phyloP scores from a whole-genome alignment of 2,329 filamentous ascomycete species.

The Botrytis hyacinthi region DNA sequence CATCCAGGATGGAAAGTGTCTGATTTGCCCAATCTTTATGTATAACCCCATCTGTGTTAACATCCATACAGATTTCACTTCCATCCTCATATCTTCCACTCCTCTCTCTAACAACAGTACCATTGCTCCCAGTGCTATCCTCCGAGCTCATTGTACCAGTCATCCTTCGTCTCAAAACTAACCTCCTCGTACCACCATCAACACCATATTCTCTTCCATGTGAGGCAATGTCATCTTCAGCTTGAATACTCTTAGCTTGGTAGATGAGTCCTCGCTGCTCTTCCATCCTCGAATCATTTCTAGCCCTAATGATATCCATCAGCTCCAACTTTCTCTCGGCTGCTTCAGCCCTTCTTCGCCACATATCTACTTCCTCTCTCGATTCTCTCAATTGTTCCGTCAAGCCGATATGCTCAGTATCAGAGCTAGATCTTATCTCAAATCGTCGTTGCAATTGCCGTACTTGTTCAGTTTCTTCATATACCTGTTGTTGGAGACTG shows the following conservation, averaged over 20 bases:
- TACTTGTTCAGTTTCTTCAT: constrained; percentile 47
- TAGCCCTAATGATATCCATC: constrained; percentile 24
- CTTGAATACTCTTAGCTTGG: not conserved
- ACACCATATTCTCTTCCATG: constrained; percentile 17
- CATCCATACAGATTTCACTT: constrained; percentile 7
- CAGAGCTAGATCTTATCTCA: constrained; percentile 44
- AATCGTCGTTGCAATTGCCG: constrained; percentile 47
- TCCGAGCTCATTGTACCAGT: constrained; percentile 28
- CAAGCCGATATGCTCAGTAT: constrained; percentile 42
- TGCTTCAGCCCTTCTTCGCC: constrained; percentile 54
- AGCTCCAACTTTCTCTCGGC: constrained; percentile 54
- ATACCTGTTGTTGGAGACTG: constrained; percentile 49
- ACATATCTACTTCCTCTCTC: constrained; percentile 46
- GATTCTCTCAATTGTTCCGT: constrained; percentile 49
- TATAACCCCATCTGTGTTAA: constrained; percentile 20
- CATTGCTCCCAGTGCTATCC: constrained; percentile 28
- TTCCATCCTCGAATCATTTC: constrained; percentile 5
- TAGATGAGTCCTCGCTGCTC: not conserved
- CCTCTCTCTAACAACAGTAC: constrained; percentile 31
- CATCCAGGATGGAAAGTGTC: constrained; percentile 16
- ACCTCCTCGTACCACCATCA: constrained; percentile 14
- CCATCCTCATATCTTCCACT: constrained; percentile 1
- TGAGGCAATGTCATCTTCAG: not conserved
- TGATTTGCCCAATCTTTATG: constrained; percentile 22
- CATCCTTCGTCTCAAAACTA: constrained; percentile 24